Evolutionary conservation across 2,329 filamentous ascomycete species (phyloP), one percentile per base, ranked within the genome.

Genomic region (Talaromyces atroroseus): DNA sequence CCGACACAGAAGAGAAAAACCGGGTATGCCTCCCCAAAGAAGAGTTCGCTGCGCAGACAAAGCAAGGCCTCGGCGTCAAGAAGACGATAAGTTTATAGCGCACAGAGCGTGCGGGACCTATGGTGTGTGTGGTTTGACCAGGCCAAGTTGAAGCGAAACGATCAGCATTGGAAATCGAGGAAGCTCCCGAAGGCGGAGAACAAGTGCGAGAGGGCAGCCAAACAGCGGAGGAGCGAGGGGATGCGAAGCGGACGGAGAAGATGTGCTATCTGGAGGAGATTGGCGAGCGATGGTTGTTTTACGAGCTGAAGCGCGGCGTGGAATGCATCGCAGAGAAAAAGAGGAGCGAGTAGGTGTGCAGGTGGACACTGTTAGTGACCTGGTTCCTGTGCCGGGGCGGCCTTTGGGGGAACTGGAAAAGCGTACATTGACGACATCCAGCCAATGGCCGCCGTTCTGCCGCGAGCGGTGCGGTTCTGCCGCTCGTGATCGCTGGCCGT

Each of bases 101-200:
- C 61, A 62, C 68, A 60, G 40, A 49, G 24, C 42, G 21, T 40
- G 5, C 34, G 38, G 14, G 44, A 36, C n/a, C 46, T 54, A 70
- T 55, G 63, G 71, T 65, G 66, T 63, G 65, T 66, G 67, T 65
- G 66, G 64, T 60, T 68, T 63, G 63, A 70, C 60, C 59, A 64
- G 62, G 63, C 56, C 66, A 64, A 60, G 66, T 63, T 61, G 68
- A 63, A 64, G 63, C 59, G 65, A 62, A 60, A 61, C 58, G 61
- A 62, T 61, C 64, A 65, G 68, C 71, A 72, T 71, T 65, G 65
- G 65, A 62, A 59, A 49, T 46, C 40, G 46, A 52, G 57, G 46
- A 49, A 56, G 47, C 49, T 57, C 60, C 29, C 51, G 47, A 48
- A 61, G 52, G 48, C 46, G 54, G 55, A 59, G 63, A 50, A 46